Percentiles rank a stretch among this genome's conserved stretches.
These are phyloP conservation scores for Xanthoceras sorbifolium DNA, from an alignment of 345 rosid species.

Conservation along the genomic window DNA sequence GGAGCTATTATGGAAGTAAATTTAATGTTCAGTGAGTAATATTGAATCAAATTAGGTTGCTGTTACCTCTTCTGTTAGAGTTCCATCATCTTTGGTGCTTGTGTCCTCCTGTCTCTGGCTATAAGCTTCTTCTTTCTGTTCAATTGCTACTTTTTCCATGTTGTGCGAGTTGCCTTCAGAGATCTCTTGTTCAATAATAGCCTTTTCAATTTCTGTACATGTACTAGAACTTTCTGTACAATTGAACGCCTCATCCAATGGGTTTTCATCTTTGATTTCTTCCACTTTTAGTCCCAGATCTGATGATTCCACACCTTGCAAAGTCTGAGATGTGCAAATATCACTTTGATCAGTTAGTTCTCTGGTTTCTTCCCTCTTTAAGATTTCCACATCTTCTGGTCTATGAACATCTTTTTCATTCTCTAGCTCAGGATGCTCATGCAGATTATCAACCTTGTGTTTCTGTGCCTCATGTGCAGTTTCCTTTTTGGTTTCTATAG, in stretches of 20 bases:
- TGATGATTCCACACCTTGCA: conserved; percentile 15
- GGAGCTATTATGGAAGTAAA: conserved; percentile 1
- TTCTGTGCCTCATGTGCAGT: conserved; percentile 14
- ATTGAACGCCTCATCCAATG: conserved; percentile 19
- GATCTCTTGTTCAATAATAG: conserved; percentile 21
- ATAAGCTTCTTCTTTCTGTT: conserved; percentile 17
- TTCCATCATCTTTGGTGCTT: conserved; percentile 5
- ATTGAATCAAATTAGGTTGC: neutral
- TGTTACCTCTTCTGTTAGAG: conserved; percentile 26
- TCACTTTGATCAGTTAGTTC: conserved; percentile 19
- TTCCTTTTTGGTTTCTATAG: conserved; percentile 21
- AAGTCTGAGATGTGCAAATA: conserved; percentile 9
- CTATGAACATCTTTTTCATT: conserved; percentile 5
- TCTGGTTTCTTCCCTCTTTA: conserved; percentile 16
- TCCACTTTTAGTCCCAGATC: neutral
- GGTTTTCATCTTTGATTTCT: conserved; percentile 17
- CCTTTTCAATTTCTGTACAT: conserved; percentile 7
- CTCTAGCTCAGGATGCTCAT: conserved; percentile 22
- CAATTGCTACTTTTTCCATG: conserved; percentile 21
- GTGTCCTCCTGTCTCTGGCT: conserved; percentile 12
- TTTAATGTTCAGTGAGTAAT: neutral
- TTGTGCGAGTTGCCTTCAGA: conserved; percentile 21
- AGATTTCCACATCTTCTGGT: conserved; percentile 12
- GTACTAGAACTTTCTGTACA: neutral
- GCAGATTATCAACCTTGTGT: conserved; percentile 13